These are phyloP conservation scores for Colletotrichum sp. DNA, from an alignment of 2,329 filamentous ascomycete genomes.

Conservation along the genomic window DNA sequence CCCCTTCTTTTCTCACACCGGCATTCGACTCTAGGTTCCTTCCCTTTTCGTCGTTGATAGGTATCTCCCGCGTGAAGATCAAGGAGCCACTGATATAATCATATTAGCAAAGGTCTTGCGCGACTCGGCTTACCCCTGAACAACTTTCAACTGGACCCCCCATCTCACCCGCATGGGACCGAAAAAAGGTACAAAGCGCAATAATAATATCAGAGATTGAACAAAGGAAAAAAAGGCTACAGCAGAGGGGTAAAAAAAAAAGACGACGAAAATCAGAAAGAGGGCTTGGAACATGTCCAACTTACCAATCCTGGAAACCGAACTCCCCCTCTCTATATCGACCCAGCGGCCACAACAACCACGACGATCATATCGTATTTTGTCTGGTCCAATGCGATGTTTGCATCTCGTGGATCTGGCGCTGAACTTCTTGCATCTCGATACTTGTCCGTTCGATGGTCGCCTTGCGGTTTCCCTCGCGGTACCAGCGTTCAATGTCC, in stretches of 20 bases:
- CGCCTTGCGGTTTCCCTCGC: slow-evolving; percentile 75
- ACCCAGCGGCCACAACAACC: not conserved
- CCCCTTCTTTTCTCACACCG: not conserved
- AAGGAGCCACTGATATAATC: slow-evolving; percentile 6
- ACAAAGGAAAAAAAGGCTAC: not conserved
- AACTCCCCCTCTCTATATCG: not conserved
- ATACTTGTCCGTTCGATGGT: slow-evolving; percentile 74
- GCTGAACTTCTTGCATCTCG: slow-evolving; percentile 71
- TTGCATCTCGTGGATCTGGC: slow-evolving; percentile 60
- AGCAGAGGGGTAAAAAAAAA: not conserved
- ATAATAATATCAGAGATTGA: not conserved
- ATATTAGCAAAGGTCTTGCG: slow-evolving; percentile 7
- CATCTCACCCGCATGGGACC: not conserved
- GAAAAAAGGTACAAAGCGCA: not conserved
- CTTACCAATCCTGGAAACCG: slow-evolving; percentile 2
- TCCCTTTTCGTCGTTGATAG: not conserved
- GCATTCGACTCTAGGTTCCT: not conserved
- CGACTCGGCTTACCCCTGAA: slow-evolving; percentile 1
- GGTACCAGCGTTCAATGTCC: slow-evolving; percentile 78
- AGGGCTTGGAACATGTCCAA: not conserved
- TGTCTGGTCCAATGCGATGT: slow-evolving; percentile 40
- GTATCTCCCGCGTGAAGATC: not conserved
- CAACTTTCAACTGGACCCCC: not conserved
- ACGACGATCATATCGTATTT: slow-evolving; percentile 35
- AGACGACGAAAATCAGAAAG: not conserved